These are phyloP conservation scores for Kazachstania sp. DNA, from an alignment of 1,139 yeast species.

Conservation along the genomic window DNA sequence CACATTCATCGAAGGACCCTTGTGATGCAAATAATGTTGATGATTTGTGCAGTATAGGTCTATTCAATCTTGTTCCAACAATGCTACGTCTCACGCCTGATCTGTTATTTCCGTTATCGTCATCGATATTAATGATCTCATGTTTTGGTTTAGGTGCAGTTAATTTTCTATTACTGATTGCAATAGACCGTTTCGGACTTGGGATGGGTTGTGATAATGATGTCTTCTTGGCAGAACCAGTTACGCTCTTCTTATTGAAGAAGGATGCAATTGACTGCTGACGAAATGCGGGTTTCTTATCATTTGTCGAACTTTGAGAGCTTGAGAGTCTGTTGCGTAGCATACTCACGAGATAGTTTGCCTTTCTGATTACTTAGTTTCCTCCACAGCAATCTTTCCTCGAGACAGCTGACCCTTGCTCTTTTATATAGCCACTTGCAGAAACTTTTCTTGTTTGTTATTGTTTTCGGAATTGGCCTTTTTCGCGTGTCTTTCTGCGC, in stretches of 20 bases:
- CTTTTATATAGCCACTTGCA: neutral
- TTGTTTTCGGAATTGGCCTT: too few species aligned
- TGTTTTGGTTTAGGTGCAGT: neutral
- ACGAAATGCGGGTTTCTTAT: neutral
- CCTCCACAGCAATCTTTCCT: too few species aligned
- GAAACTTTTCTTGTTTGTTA: neutral
- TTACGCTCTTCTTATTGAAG: slow-evolving; percentile 4
- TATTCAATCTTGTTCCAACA: neutral
- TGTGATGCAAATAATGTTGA: slow-evolving; percentile 12
- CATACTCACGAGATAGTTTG: neutral
- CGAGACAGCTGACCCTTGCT: too few species aligned
- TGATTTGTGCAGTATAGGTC: slow-evolving; percentile 1
- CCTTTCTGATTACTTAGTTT: too few species aligned
- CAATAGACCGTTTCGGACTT: neutral
- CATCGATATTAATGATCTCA: neutral
- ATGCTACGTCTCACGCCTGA: neutral
- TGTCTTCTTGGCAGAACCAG: neutral
- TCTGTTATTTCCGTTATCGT: neutral
- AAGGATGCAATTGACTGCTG: slow-evolving; percentile 12
- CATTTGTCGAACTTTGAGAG: neutral
- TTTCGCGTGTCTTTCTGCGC: too few species aligned
- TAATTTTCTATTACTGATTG: neutral
- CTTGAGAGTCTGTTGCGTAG: neutral
- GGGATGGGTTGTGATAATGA: neutral
- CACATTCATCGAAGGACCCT: slow-evolving; percentile 30